Evolutionary conservation across 305 asterid genomes (phyloP), one percentile per base, ranked within the genome.

Genomic region (Vinca major): DNA sequence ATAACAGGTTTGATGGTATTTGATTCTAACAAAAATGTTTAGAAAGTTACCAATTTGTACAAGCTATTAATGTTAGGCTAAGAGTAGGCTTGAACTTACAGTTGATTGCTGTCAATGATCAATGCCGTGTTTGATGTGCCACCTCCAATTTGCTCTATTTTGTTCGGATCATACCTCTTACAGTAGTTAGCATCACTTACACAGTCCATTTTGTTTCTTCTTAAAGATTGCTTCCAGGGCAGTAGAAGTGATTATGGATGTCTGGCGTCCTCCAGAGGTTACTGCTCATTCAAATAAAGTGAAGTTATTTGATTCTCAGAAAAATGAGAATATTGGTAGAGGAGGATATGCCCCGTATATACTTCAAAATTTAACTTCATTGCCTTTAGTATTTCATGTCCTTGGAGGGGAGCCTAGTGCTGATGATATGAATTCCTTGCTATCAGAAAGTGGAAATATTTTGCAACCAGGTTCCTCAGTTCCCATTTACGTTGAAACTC

Each of bases 271-370:
- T 52, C 71, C 73, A 71, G 84, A 80, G 78, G 64, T 74, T 77
- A 63, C 73, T 70, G 70, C 72, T 68, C 63, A 62, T 67, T 76
- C 83, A 55, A 87, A 86, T 75, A 73, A 70, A 62, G 72, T 78
- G 61, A 78, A 69, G 62, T 78, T 83, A 67, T 68, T 80, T 68
- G 83, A 68, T 79, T 79, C 77, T 71, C 84, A 70, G 72, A 78
- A 79, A 65, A 74, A 68, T 16, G 80, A 75, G 78, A 77, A 80
- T 80, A 83, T 86, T 68, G 85, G 82, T 64, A 53, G 82, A 16
- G 67, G 85, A 78, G 85, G 92, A 81, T 84, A 86, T 67, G 95
- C 96, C 79, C 99, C 99, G 3, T 93, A 93, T 80, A 74, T 89
- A 80, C 83, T 93, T 67, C 96, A 93, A 67, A 93, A 93, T 79